Conservation (phyloP, 2,329 filamentous ascomycete genomes). For the Beauveria sp. region DNA sequence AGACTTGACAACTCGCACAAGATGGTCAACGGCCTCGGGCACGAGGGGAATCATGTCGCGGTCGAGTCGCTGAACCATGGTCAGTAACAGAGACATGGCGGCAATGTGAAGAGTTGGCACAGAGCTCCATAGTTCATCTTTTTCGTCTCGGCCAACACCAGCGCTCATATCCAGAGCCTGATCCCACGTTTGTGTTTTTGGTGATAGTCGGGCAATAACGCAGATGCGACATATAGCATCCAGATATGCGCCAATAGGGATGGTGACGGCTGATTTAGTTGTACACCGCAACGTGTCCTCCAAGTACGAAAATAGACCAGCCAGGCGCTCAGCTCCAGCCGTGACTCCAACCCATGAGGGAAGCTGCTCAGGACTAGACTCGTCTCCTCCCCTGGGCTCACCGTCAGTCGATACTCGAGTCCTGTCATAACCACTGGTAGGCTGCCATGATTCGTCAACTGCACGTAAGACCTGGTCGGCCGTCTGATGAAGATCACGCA, state of each 20-base stretch:
- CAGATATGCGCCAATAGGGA: slow-evolving; percentile 60
- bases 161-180: slow-evolving; percentile 57
- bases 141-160: slow-evolving; percentile 71
- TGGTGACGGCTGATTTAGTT: slow-evolving; percentile 56
- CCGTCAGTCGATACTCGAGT: slow-evolving; percentile 36
- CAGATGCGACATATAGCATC: slow-evolving; percentile 66
- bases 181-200: slow-evolving; percentile 36
- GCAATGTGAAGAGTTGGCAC: slow-evolving; percentile 69
- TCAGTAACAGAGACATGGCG: slow-evolving; percentile 53
- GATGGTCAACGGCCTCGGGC: slow-evolving; percentile 61
- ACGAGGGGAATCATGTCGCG: slow-evolving; percentile 50
- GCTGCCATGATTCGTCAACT: slow-evolving; percentile 75
- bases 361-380: slow-evolving; percentile 40
- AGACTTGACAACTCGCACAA: slow-evolving; percentile 61
- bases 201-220: slow-evolving; percentile 50
- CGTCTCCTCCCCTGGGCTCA: slow-evolving; percentile 40
- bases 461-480: slow-evolving; percentile 72
- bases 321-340: slow-evolving; percentile 62
- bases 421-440: slow-evolving; percentile 44
- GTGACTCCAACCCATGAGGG: slow-evolving; percentile 67
- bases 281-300: slow-evolving; percentile 53
- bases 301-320: slow-evolving; percentile 58
- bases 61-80: slow-evolving; percentile 51
- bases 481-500: slow-evolving; percentile 60
- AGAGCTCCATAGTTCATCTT: slow-evolving; percentile 66